Conservation (phyloP, 805 yeast species). For the Candida chauliodis region DNA sequence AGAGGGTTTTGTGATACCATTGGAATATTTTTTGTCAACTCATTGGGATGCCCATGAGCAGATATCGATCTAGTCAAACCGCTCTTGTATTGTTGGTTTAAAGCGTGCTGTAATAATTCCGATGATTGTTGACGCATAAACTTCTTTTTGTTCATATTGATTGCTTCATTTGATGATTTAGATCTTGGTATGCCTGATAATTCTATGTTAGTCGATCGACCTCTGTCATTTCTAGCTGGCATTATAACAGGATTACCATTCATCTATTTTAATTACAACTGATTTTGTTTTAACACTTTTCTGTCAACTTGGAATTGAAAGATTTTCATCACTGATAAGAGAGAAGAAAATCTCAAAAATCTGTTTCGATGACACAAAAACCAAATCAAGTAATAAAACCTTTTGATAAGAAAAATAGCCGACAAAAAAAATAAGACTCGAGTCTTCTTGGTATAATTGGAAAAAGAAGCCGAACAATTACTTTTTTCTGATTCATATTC, state of each 20-base stretch:
- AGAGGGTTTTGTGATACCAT: conserved; percentile 1
- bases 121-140: conserved; percentile 3
- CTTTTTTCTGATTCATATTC: no score
- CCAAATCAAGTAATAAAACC: neutral
- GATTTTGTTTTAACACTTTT: no score
- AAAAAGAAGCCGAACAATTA: no score
- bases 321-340: neutral
- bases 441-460: no score
- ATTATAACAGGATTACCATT: neutral
- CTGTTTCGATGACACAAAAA: neutral
- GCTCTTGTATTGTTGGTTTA: conserved; percentile 10
- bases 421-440: neutral
- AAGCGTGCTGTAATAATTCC: conserved; percentile 13
- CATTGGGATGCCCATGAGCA: conserved; percentile 2
- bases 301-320: neutral
- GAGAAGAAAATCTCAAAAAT: no score
- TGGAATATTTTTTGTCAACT: conserved; percentile 5
- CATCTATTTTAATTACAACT: no score
- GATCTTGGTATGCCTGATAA: conserved; percentile 1
- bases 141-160: neutral
- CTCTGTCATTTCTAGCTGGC: conserved; percentile 5
- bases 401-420: neutral
- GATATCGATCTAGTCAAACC: conserved; percentile 12
- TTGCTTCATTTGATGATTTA: conserved; percentile 2
- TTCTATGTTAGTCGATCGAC: conserved; percentile 2